Conservation (phyloP, 2,329 filamentous ascomycete genomes). For the Endocalyx cinctus region DNA sequence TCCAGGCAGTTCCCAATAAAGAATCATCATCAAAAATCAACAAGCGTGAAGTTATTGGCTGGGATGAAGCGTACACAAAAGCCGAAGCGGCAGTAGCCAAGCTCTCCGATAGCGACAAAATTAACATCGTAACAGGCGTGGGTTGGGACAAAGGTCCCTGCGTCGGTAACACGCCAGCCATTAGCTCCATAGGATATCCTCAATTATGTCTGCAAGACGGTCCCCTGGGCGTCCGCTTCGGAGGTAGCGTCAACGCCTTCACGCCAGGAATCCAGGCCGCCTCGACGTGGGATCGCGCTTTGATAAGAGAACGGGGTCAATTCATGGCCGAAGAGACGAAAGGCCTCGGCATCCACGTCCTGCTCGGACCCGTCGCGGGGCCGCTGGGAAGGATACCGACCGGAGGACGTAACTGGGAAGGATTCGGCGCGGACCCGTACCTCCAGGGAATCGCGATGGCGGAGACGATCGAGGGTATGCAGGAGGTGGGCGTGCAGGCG, state of each 20-base stretch:
- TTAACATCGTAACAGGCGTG: conserved; percentile 72
- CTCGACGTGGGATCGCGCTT: conserved; percentile 71
- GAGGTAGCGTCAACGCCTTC: conserved; percentile 68
- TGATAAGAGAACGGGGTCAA: conserved; percentile 67
- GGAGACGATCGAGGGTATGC: conserved; percentile 57
- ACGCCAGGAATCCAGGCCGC: conserved; percentile 76
- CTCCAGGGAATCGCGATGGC: conserved; percentile 59
- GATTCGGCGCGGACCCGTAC: conserved; percentile 75
- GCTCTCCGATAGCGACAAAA: conserved; percentile 71
- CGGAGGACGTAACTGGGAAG: conserved; percentile 80
- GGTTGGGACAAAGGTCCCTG: conserved; percentile 71
- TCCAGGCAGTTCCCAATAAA: conserved; percentile 8
- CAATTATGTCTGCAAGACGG: conserved; percentile 76
- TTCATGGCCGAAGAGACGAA: conserved; percentile 67
- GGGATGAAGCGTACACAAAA: conserved; percentile 66
- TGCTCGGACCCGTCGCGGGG: conserved; percentile 72
- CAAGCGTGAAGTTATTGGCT: conserved; percentile 30
- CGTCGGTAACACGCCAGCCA: conserved; percentile 57
- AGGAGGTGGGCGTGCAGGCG: conserved; percentile 46
- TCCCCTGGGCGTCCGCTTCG: conserved; percentile 70
- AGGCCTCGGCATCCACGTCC: conserved; percentile 66
- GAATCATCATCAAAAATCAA: conserved; percentile 1
- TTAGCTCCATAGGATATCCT: conserved; percentile 59
- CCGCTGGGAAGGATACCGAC: conserved; percentile 68
- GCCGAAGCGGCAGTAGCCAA: conserved; percentile 62